phyloP scores from a whole-genome alignment of 345 rosid genomes.

The Leavenworthia alabamica region DNA sequence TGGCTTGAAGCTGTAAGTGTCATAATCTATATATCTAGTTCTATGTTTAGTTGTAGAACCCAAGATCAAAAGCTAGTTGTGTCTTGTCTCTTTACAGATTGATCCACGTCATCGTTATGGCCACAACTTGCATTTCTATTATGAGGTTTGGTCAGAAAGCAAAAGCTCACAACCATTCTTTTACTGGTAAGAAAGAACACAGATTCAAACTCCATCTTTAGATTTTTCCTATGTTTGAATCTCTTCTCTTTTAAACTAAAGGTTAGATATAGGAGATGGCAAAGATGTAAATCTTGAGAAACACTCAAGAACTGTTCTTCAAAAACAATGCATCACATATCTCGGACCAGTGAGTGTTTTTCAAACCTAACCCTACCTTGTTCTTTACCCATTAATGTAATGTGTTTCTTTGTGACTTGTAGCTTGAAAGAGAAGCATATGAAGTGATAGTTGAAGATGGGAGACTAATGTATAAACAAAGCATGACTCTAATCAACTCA shows the following conservation, averaged over 20 bases:
- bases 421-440: constrained; percentile 60
- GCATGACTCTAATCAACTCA: constrained; percentile 41
- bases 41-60: no score
- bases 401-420: constrained; percentile 1
- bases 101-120: constrained; percentile 93
- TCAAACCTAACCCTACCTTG: neutral
- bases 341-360: constrained; percentile 60
- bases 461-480: constrained; percentile 45
- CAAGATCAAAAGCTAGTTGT: no score
- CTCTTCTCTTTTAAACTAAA: constrained; percentile 24
- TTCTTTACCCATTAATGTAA: neutral
- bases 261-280: constrained; percentile 80
- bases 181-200: constrained; percentile 45
- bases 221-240: neutral
- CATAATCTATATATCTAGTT: neutral
- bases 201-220: neutral
- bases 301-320: constrained; percentile 44
- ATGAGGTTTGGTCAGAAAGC: constrained; percentile 59
- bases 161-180: constrained; percentile 65
- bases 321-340: constrained; percentile 51
- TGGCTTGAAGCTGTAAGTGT: constrained; percentile 82
- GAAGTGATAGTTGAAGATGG: constrained; percentile 61
- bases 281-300: constrained; percentile 53
- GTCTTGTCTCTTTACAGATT: constrained; percentile 41
- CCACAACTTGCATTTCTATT: constrained; percentile 80